Percentiles rank a stretch among this genome's conserved stretches.
phyloP scores from a whole-genome alignment of 2,329 filamentous ascomycete genomes.

The Canariomyces notabilis region DNA sequence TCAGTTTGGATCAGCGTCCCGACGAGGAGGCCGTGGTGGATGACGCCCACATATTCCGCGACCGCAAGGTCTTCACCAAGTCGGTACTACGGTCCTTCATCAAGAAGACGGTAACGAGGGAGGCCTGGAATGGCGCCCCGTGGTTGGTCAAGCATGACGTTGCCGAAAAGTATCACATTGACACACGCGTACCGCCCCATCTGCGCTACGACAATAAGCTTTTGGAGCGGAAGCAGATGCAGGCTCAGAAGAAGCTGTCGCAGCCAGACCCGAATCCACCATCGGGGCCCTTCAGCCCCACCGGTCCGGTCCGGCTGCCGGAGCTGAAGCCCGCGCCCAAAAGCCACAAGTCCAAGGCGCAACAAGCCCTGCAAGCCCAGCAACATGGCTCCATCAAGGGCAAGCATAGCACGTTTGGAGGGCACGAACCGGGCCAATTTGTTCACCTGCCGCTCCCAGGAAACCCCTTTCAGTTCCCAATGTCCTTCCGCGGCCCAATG shows the following conservation, averaged over 20 bases:
- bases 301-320: constrained; percentile 56
- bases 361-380: constrained; percentile 31
- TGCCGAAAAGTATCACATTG: constrained; percentile 78
- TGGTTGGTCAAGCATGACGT: constrained; percentile 90
- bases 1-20: constrained; percentile 63
- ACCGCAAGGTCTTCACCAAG: constrained; percentile 91
- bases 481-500: constrained; percentile 39
- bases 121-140: constrained; percentile 92
- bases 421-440: constrained; percentile 35
- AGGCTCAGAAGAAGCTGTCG: constrained; percentile 58
- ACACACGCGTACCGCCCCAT: constrained; percentile 78
- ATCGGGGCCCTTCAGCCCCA: constrained; percentile 31
- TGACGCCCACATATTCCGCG: constrained; percentile 75
- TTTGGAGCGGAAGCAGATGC: constrained; percentile 68
- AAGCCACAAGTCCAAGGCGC: constrained; percentile 54
- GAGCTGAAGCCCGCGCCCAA: constrained; percentile 71
- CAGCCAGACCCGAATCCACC: constrained; percentile 36
- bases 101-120: constrained; percentile 86
- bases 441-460: constrained; percentile 38
- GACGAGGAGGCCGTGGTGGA: constrained; percentile 74
- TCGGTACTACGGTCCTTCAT: constrained; percentile 89
- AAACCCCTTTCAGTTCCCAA: constrained; percentile 44
- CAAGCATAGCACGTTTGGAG: constrained; percentile 34
- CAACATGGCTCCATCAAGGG: constrained; percentile 34
- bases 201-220: constrained; percentile 76